Base-by-base conservation (phyloP, 305 asterid genomes). In the Fraxinus latifolia region DNA sequence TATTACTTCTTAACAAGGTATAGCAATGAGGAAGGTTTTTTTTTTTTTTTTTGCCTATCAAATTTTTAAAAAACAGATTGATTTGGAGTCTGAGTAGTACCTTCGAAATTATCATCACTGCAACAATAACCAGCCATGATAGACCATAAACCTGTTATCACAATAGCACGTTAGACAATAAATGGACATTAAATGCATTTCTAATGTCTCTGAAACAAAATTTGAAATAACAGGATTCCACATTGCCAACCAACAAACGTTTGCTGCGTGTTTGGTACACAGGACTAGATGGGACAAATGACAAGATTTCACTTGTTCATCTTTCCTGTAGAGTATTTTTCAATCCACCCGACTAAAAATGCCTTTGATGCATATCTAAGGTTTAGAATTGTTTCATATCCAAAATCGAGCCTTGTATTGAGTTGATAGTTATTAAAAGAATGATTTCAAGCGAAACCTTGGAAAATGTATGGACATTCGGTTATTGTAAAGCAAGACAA, bases 41-140 rank as follows among this genome's bases (percentile, higher is more conserved):
- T 29, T 29, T 29, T 29, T 65, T 36, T 14, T 71, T 17, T 32
- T 27, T 7, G 25, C 19, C 3, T 33, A 15, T n/a, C 72, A 42
- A 37, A 14, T 44, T 15, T 15, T 29, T 11, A 17, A 2, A 72
- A 17, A 60, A 19, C 37, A 71, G 14, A 33, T 33, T 71, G 76
- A 33, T 6, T 32, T 15, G 21, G 44, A 5, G 23, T 44, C 23
- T 55, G 25, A 62, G 12, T 73, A 72, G 91, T 81, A 91, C 97
- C 97, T 96, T 96, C 83, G 95, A 84, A 75, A 94, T 87, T 84
- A 94, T 78, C 89, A 93, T 87, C 78, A 87, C 97, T 0, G 93
- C 97, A 68, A 92, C 90, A 67, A 96, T 96, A 80, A 96, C 97
- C 70, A 93, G 81, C 99, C 99, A 96, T 9, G 99, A 96, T 80